Conservation (phyloP, 2,329 filamentous ascomycete genomes). For the Emergomyces orientalis region DNA sequence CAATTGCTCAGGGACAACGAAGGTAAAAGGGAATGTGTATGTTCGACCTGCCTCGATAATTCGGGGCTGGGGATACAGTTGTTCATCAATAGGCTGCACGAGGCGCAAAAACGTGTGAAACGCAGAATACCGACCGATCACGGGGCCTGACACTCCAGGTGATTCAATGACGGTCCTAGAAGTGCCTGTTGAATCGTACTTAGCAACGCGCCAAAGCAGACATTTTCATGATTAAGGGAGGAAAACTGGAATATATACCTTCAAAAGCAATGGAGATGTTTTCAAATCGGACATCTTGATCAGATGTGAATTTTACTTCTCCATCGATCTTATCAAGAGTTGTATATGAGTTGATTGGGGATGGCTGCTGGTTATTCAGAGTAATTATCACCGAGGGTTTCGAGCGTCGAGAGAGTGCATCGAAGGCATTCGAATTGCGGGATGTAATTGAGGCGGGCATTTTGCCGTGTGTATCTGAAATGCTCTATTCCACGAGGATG, state of each 20-base stretch:
- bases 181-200: conserved; percentile 33
- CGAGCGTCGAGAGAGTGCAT: neutral
- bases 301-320: conserved; percentile 21
- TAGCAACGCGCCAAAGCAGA: neutral
- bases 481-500: neutral
- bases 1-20: conserved; percentile 52
- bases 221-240: neutral
- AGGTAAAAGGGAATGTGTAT: conserved; percentile 55
- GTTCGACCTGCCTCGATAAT: conserved; percentile 46
- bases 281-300: conserved; percentile 23
- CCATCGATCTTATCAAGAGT: conserved; percentile 27
- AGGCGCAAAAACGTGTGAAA: conserved; percentile 54
- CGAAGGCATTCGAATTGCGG: neutral
- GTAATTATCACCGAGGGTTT: conserved; percentile 18
- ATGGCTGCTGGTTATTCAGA: conserved; percentile 16
- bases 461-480: neutral
- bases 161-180: conserved; percentile 48
- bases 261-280: conserved; percentile 25
- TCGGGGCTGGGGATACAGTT: conserved; percentile 46
- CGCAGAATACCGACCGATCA: conserved; percentile 47
- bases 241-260: conserved; percentile 14
- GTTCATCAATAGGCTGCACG: conserved; percentile 48
- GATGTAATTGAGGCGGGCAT: neutral
- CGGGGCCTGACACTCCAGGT: conserved; percentile 42
- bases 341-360: conserved; percentile 23